These are phyloP conservation scores for Trichopus zeylanicus DNA, from an alignment of 116 monocot species.

Conservation along the genomic window DNA sequence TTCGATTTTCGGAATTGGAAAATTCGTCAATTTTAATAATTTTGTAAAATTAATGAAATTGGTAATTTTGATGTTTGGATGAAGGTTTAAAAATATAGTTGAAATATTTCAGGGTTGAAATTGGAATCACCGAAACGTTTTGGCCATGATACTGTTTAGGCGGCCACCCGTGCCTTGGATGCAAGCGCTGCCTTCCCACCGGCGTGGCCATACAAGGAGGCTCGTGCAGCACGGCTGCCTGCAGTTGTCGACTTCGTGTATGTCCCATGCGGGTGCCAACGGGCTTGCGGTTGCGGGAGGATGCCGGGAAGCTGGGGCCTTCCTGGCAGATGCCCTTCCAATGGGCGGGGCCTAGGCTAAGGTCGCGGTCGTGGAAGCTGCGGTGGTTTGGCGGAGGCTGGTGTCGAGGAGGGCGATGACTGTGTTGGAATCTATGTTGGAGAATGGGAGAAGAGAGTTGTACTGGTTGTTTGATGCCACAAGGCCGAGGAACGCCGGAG, in stretches of 20 bases:
- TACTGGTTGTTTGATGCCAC: slow-evolving; percentile 1
- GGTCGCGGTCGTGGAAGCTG: slow-evolving; percentile 17
- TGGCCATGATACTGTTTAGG: slow-evolving; percentile 54
- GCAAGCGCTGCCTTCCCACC: slow-evolving; percentile 30
- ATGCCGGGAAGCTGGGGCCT: slow-evolving; percentile 9
- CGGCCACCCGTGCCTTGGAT: slow-evolving; percentile 33
- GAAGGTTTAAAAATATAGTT: no score
- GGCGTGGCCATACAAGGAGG: slow-evolving; percentile 19
- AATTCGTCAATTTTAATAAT: no score
- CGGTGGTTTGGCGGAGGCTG: slow-evolving; percentile 18
- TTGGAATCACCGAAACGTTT: no score
- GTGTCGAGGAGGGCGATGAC: slow-evolving; percentile 24
- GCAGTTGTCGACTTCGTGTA: slow-evolving; percentile 48
- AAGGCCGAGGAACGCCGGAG: slow-evolving; percentile 27
- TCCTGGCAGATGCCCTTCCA: slow-evolving; percentile 27
- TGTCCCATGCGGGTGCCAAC: slow-evolving; percentile 37
- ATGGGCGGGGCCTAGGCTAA: slow-evolving; percentile 1
- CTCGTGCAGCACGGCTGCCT: slow-evolving; percentile 3
- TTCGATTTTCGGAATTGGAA: no score
- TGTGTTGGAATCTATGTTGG: slow-evolving; percentile 2
- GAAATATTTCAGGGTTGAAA: no score
- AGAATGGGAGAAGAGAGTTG: slow-evolving; percentile 5
- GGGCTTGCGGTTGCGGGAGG: slow-evolving; percentile 21
- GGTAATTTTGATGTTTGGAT: no score
- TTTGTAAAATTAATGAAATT: no score